Evolutionary conservation across 78 protist species (phyloP).

Genomic region (Pigoraptor vietnamica): DNA sequence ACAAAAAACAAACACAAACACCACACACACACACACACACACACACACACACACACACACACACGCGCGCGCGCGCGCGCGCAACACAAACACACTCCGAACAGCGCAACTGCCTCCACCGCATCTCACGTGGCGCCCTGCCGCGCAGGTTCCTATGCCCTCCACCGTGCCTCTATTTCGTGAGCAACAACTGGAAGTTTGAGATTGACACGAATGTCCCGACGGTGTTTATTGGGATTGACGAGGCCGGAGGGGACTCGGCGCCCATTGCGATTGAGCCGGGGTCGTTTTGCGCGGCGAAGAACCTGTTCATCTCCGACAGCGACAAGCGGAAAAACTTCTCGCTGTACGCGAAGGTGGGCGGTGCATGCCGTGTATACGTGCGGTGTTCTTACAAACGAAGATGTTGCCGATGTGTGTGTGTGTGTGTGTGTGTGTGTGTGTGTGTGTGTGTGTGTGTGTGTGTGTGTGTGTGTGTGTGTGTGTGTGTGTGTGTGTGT

Average conservation of each 20-base stretch:
- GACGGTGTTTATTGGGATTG: neutral
- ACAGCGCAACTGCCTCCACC: no score
- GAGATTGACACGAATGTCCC: neutral
- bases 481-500: neutral
- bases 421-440: neutral
- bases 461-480: neutral
- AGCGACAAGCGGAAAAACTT: neutral
- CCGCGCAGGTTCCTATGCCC: slow-evolving; percentile 3
- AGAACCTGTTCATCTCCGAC: neutral
- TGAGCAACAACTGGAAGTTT: neutral
- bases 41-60: no score
- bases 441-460: neutral
- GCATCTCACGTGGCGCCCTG: no score
- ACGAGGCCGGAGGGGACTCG: neutral
- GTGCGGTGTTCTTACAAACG: no score
- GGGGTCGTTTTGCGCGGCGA: neutral
- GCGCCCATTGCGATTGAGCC: neutral
- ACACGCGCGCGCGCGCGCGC: no score
- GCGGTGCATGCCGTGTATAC: neutral
- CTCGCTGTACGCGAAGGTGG: neutral
- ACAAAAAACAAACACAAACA: no score
- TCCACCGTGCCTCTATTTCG: neutral
- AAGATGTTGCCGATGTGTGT: neutral
- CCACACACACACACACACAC: no score
- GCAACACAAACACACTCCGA: no score